Conservation (phyloP, 1,139 yeast genomes). For the Candida sanyaensis region DNA sequence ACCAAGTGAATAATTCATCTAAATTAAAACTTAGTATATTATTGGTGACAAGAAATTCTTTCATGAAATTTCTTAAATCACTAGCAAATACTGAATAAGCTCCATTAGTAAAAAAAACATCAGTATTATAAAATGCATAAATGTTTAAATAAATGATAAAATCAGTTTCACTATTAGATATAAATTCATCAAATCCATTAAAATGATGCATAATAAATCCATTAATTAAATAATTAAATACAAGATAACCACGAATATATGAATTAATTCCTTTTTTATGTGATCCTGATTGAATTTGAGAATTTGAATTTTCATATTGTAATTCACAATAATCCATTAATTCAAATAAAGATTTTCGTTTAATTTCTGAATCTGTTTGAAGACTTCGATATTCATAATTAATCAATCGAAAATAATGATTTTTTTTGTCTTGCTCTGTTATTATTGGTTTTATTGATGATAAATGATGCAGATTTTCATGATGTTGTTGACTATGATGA, state of each 20-base stretch:
- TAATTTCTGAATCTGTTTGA: conserved; percentile 34
- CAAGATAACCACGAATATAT: conserved; percentile 42
- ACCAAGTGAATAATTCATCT: conserved; percentile 41
- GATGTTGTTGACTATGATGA: neutral
- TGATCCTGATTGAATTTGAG: conserved; percentile 17
- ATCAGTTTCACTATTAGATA: conserved; percentile 39
- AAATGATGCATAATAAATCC: conserved; percentile 47
- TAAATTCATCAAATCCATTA: conserved; percentile 46
- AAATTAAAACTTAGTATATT: conserved; percentile 39
- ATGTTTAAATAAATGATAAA: conserved; percentile 47
- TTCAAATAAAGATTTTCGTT: conserved; percentile 41
- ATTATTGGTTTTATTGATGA: conserved; percentile 4
- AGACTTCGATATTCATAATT: conserved; percentile 39
- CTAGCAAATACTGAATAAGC: conserved; percentile 25
- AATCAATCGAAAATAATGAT: conserved; percentile 29
- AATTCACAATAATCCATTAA: conserved; percentile 45
- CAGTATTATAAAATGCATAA: conserved; percentile 42
- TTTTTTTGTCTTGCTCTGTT: conserved; percentile 12
- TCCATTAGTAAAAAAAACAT: conserved; percentile 25
- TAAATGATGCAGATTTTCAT: no score
- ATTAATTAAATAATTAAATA: conserved; percentile 47
- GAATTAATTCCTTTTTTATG: conserved; percentile 21
- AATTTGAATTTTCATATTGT: conserved; percentile 32
- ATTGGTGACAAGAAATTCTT: conserved; percentile 33
- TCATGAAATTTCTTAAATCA: conserved; percentile 28